Base-by-base conservation (phyloP, 148 eudicot species). In the Cornus florida region DNA sequence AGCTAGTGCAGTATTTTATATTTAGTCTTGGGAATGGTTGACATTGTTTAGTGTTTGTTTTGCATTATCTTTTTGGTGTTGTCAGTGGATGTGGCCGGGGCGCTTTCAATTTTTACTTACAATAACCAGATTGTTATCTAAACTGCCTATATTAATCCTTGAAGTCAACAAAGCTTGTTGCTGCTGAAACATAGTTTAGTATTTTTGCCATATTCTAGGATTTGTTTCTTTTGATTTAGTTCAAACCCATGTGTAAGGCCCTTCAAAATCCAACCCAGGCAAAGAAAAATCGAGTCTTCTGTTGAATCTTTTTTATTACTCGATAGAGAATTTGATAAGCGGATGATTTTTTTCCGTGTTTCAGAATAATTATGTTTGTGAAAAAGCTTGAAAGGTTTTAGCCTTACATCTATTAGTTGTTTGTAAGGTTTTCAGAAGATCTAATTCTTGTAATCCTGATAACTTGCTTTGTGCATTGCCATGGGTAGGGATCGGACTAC, bases 401-500 rank as follows among this genome's bases (percentile, higher is more conserved):
- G 12, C 12, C 76, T 10, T 53, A 28, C 1, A 28, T 28, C 0
- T 28, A 28, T 28, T 28, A 28, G 28, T 57, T 74, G 46, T 59
- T 74, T 41, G 53, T 48, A 48, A 74, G 11, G 32, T 59, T 66
- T 14, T n/a, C 33, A 3, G 31, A 20, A 59, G 77, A 38, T 38
- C 35, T 59, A 48, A 48, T 67, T 24, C 20, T 13, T 75, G 43
- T 14, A 20, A 73, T 64, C 48, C 41, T 33, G 48, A 41, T 76
- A 57, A 28, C 33, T 67, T 76, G 78, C 33, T 66, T 67, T 67
- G 38, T 28, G 39, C 39, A 23, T 59, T 66, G 14, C 46, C 77
- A 82, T 82, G 84, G 73, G 81, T 7, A 78, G 70, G 60, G 81
- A 78, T 78, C 75, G 24, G 28, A 10, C 43, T 38, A 22, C 20